A percentile compares a stretch with the other conserved stretches of the same genome.
Conservation (phyloP, 331 rosid species). For the Cydonia oblonga region DNA sequence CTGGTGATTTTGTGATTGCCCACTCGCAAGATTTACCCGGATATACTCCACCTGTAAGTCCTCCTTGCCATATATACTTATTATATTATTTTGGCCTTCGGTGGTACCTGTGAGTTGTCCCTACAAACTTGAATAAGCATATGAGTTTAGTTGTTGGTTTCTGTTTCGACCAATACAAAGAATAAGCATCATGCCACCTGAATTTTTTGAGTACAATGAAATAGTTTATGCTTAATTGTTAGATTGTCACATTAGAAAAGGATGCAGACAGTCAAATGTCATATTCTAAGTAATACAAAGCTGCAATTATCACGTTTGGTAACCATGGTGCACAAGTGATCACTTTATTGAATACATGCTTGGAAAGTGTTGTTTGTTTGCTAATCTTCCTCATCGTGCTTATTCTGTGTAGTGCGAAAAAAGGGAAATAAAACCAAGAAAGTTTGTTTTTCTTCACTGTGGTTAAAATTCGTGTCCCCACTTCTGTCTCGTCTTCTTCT, state of each 20-base stretch:
- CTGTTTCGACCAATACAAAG: not conserved
- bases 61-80: not conserved
- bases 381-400: not conserved
- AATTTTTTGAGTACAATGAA: not conserved
- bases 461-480: too few species aligned
- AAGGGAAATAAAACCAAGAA: not conserved
- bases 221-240: not conserved
- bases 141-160: not conserved
- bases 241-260: not conserved
- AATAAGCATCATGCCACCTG: not conserved
- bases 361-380: not conserved
- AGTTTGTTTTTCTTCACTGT: too few species aligned
- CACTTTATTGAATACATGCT: not conserved
- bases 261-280: not conserved
- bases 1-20: conserved; percentile 70
- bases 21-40: conserved; percentile 60
- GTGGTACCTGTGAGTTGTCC: not conserved
- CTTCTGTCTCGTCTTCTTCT: too few species aligned
- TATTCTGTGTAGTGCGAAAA: not conserved
- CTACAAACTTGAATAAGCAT: not conserved
- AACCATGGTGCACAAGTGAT: not conserved
- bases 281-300: not conserved
- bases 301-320: not conserved
- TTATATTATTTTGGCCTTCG: too few species aligned
- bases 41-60: conserved; percentile 80